Evolutionary conservation across 495 filamentous ascomycete genomes (phyloP).

Genomic region (Saxophila tyrrhenica): DNA sequence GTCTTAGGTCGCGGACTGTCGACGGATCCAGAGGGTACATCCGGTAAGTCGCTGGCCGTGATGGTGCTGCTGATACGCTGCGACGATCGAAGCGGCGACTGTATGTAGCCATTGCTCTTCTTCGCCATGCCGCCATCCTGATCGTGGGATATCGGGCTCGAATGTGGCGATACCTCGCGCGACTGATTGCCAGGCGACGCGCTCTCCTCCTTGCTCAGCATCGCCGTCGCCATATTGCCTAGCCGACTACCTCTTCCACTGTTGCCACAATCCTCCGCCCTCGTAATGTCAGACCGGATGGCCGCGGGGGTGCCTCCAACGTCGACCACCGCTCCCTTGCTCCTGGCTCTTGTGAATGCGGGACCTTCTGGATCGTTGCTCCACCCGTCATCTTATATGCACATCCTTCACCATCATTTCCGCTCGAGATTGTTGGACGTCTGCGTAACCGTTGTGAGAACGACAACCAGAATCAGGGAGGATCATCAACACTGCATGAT

Average conservation of each 20-base stretch:
- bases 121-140: constrained; percentile 8
- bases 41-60: background rate
- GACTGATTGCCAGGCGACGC: background rate
- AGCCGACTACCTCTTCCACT: background rate
- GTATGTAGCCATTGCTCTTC: constrained; percentile 11
- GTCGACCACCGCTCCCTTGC: background rate
- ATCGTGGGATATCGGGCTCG: background rate
- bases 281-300: background rate
- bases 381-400: background rate
- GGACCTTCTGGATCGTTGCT: background rate
- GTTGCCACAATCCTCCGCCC: background rate
- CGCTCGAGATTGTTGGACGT: too few relatives aligned
- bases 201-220: background rate
- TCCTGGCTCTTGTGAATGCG: background rate
- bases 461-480: background rate
- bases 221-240: background rate
- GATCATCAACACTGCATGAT: background rate
- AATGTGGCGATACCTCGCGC: background rate
- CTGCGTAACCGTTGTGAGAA: background rate
- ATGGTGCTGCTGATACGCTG: constrained; percentile 6
- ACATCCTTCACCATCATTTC: background rate
- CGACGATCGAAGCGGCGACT: constrained; percentile 7
- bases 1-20: too few relatives aligned
- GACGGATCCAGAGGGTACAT: too few relatives aligned
- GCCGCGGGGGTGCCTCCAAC: background rate